These are phyloP conservation scores for Solanum microdontum DNA, from an alignment of 257 asterid species.

Conservation along the genomic window DNA sequence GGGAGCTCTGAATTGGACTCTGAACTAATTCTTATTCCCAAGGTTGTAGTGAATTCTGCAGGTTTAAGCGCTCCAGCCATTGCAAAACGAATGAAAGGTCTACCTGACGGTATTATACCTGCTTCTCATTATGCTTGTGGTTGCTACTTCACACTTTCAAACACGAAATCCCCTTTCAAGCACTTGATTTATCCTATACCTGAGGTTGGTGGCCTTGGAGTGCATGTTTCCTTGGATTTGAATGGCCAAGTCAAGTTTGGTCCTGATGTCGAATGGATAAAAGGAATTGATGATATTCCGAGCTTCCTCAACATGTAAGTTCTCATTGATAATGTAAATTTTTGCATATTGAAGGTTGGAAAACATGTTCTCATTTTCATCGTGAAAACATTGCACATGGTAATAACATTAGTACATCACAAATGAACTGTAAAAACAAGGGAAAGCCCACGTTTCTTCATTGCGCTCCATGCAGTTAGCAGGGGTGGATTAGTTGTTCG, in stretches of 20 bases:
- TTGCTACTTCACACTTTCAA: conserved; percentile 66
- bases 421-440: not conserved
- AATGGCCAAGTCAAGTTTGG: conserved; percentile 79
- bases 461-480: not conserved
- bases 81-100: conserved; percentile 37
- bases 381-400: not conserved
- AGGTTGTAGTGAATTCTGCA: conserved; percentile 63
- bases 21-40: conserved; percentile 57
- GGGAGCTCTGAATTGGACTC: conserved; percentile 30
- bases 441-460: not conserved
- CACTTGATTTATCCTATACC: conserved; percentile 86
- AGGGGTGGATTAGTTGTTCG: not conserved
- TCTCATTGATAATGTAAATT: not conserved
- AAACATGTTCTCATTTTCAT: not conserved
- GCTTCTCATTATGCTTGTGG: conserved; percentile 69
- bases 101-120: conserved; percentile 26
- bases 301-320: conserved; percentile 64
- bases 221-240: conserved; percentile 80
- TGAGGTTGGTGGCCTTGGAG: conserved; percentile 93
- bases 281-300: conserved; percentile 50
- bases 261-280: conserved; percentile 88
- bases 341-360: not conserved
- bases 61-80: conserved; percentile 68
- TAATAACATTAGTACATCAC: not conserved
- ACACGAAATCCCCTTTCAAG: conserved; percentile 37